Evolutionary conservation across 768 basidiomycete genomes (phyloP).

Genomic region (Boletus subcaerulescens): DNA sequence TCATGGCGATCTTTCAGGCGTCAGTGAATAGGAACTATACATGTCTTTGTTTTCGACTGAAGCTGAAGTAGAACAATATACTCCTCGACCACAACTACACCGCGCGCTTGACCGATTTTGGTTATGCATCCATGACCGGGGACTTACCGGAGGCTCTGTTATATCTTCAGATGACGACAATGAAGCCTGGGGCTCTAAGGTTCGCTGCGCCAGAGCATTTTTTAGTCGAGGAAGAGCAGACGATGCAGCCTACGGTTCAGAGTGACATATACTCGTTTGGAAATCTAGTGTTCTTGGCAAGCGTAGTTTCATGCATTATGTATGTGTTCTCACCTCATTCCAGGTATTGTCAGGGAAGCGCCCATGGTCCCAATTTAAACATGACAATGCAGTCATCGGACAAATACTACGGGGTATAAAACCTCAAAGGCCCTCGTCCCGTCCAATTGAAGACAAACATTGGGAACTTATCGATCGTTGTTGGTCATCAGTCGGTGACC

Average conservation of each 20-base stretch:
- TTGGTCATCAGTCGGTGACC: background rate
- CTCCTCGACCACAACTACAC: background rate
- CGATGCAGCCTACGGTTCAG: background rate
- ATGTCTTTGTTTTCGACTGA: background rate
- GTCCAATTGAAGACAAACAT: conserved; percentile 4
- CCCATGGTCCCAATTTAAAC: background rate
- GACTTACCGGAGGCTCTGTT: background rate
- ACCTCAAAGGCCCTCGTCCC: background rate
- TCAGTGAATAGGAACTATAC: background rate
- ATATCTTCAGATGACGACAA: conserved; percentile 23
- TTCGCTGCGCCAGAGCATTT: conserved; percentile 42
- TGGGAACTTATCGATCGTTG: conserved; percentile 9
- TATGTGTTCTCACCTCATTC: background rate
- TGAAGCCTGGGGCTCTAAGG: conserved; percentile 34
- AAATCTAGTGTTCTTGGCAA: conserved; percentile 30
- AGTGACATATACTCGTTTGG: conserved; percentile 15
- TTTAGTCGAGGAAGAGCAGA: conserved; percentile 2
- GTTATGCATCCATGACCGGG: background rate
- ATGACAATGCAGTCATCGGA: conserved; percentile 4
- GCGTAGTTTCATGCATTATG: background rate
- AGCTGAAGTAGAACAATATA: background rate
- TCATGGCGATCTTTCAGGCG: conserved; percentile 14
- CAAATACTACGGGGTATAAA: background rate
- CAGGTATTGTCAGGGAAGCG: conserved; percentile 21
- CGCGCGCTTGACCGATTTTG: conserved; percentile 1